These are phyloP conservation scores for Aureobasidium subglaciale DNA, from an alignment of 2,329 filamentous ascomycete genomes.

Conservation along the genomic window DNA sequence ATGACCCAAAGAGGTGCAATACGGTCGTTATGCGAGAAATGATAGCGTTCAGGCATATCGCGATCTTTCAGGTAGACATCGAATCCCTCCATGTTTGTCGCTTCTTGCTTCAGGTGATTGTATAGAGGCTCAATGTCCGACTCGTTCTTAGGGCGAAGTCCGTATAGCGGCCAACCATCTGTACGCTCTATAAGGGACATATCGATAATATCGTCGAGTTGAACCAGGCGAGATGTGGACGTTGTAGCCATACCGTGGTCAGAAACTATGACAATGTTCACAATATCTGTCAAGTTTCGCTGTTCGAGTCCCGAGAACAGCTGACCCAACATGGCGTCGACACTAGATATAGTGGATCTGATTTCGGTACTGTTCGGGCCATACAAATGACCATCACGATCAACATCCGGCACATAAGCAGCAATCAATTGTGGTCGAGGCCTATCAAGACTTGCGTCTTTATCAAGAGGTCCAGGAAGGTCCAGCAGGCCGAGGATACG, in stretches of 20 bases:
- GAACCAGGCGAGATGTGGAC: slow-evolving; percentile 68
- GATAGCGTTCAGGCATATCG: slow-evolving; percentile 87
- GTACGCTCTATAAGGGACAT: slow-evolving; percentile 68
- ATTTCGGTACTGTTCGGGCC: slow-evolving; percentile 96
- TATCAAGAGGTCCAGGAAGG: slow-evolving; percentile 62
- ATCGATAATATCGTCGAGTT: slow-evolving; percentile 85
- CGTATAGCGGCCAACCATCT: slow-evolving; percentile 91
- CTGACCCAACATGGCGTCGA: slow-evolving; percentile 72
- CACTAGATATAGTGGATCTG: slow-evolving; percentile 64
- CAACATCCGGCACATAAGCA: slow-evolving; percentile 90
- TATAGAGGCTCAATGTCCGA: slow-evolving; percentile 62
- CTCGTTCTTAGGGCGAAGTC: slow-evolving; percentile 69
- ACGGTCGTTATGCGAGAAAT: slow-evolving; percentile 78
- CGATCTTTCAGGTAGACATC: slow-evolving; percentile 81
- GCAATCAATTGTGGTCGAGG: slow-evolving; percentile 84
- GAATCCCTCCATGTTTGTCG: slow-evolving; percentile 60
- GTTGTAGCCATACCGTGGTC: slow-evolving; percentile 99
- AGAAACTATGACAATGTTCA: slow-evolving; percentile 93
- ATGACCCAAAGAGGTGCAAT: slow-evolving; percentile 95
- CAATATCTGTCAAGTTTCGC: slow-evolving; percentile 79
- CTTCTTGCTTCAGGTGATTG: slow-evolving; percentile 47
- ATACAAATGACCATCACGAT: slow-evolving; percentile 76
- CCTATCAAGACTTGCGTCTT: slow-evolving; percentile 33
- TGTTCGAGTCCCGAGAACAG: slow-evolving; percentile 69
- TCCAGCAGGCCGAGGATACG: slow-evolving; percentile 80